phyloP scores from a whole-genome alignment of 768 basidiomycete genomes.

The Dioszegia crocea region DNA sequence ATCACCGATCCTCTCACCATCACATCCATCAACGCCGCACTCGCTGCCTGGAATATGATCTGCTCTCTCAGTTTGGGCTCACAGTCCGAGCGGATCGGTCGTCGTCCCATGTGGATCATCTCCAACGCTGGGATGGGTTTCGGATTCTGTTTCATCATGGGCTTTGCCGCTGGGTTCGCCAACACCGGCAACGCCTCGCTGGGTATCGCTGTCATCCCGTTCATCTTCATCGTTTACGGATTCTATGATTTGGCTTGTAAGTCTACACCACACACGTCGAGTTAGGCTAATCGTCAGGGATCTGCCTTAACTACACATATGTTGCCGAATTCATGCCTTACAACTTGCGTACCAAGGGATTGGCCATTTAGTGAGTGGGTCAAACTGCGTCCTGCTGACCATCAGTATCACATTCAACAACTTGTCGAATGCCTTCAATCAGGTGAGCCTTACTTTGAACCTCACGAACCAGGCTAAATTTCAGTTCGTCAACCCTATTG shows the following conservation, averaged over 20 bases:
- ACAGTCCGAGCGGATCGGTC: slow-evolving; percentile 32
- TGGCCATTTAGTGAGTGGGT: slow-evolving; percentile 11
- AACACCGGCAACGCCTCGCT: slow-evolving; percentile 12
- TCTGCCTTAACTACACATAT: slow-evolving; percentile 19
- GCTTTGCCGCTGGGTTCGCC: slow-evolving; percentile 29
- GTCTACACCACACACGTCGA: slow-evolving; percentile 25
- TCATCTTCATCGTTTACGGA: slow-evolving; percentile 17
- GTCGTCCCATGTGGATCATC: slow-evolving; percentile 28
- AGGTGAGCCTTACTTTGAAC: slow-evolving; percentile 6
- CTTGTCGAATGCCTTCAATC: slow-evolving; percentile 14
- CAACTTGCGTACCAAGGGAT: slow-evolving; percentile 15
- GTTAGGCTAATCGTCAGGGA: slow-evolving; percentile 21
- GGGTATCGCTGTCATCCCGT: slow-evolving; percentile 29
- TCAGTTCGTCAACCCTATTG: slow-evolving; percentile 26
- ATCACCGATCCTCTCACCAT: slow-evolving; percentile 52
- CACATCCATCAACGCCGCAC: slow-evolving; percentile 77
- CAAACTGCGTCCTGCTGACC: neutral
- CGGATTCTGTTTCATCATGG: slow-evolving; percentile 27
- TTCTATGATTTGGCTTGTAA: slow-evolving; percentile 27
- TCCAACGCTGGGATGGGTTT: slow-evolving; percentile 35
- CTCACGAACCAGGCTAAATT: slow-evolving; percentile 1
- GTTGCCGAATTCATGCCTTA: slow-evolving; percentile 14
- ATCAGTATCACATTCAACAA: slow-evolving; percentile 13
- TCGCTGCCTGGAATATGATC: slow-evolving; percentile 50
- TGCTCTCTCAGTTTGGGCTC: slow-evolving; percentile 9